These are phyloP conservation scores for Apiospora rasikravindrae DNA, from an alignment of 2,329 filamentous ascomycete species.

Conservation along the genomic window DNA sequence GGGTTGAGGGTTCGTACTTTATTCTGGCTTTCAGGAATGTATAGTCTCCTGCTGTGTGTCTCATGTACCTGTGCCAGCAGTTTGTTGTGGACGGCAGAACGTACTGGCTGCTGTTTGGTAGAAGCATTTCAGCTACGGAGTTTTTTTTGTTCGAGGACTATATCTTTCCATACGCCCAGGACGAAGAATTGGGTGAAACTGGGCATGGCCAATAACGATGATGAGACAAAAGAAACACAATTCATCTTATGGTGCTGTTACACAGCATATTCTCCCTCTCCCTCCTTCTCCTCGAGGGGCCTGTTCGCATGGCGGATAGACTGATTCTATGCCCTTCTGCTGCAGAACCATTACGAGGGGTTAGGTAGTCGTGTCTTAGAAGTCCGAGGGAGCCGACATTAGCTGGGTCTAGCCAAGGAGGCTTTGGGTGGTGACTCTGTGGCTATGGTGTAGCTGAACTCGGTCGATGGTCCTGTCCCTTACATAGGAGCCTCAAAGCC, in stretches of 20 bases:
- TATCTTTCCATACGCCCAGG: background rate
- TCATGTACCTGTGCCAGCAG: background rate
- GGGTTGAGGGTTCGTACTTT: background rate
- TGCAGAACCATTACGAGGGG: background rate
- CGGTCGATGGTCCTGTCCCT: background rate
- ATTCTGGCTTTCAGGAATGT: background rate
- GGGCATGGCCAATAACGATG: constrained; percentile 6
- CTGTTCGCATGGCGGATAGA: background rate
- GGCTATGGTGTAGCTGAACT: background rate
- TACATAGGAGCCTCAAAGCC: constrained; percentile 9
- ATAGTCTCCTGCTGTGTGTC: background rate
- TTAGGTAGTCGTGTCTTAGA: background rate
- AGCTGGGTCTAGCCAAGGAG: background rate
- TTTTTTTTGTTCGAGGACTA: background rate
- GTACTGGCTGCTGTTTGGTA: background rate
- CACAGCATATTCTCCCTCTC: background rate
- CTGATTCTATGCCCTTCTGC: background rate
- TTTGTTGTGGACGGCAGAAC: background rate
- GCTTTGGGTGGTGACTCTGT: background rate
- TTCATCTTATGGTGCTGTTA: constrained; percentile 7
- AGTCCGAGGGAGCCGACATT: background rate
- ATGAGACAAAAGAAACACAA: constrained; percentile 16
- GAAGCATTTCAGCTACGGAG: constrained; percentile 9
- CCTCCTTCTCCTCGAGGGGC: background rate
- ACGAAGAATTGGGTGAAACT: background rate